These are phyloP conservation scores for Citrus cavaleriei DNA, from an alignment of 345 rosid species.

Conservation along the genomic window DNA sequence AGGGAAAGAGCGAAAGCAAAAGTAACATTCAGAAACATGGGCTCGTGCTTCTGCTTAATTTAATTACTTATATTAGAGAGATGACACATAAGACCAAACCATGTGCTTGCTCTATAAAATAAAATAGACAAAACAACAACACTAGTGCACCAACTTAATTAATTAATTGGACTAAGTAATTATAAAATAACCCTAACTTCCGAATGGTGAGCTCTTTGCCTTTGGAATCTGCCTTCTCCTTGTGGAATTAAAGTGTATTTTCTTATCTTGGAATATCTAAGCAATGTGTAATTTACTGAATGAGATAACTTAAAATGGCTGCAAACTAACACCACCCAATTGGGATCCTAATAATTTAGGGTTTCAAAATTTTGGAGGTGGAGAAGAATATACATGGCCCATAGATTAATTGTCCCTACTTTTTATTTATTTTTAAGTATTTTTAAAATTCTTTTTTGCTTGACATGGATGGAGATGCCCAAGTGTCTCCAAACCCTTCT, in stretches of 20 bases:
- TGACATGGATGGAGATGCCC: not conserved
- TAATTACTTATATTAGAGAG: conserved; percentile 7
- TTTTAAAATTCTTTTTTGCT: too few relatives aligned
- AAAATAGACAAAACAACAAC: conserved; percentile 14
- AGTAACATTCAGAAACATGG: conserved; percentile 36
- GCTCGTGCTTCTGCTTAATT: conserved; percentile 15
- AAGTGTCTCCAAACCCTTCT: conserved; percentile 25
- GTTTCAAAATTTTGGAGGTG: conserved; percentile 19
- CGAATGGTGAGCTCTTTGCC: conserved; percentile 8
- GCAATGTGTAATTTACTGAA: conserved; percentile 28
- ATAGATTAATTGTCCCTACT: not conserved
- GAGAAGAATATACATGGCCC: conserved; percentile 7
- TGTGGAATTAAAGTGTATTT: not conserved
- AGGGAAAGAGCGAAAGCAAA: conserved; percentile 3
- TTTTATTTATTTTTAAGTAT: not conserved
- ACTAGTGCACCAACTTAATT: not conserved
- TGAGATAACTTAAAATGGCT: conserved; percentile 26
- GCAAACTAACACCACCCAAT: conserved; percentile 21
- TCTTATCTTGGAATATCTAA: conserved; percentile 3
- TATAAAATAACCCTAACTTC: conserved; percentile 8
- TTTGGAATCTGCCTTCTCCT: conserved; percentile 25
- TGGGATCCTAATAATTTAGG: conserved; percentile 30
- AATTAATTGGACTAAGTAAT: not conserved
- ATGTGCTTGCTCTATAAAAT: conserved; percentile 29
- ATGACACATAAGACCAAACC: conserved; percentile 13